Evolutionary conservation across 306 rosid species (phyloP).

Genomic region (Dicorynia guianensis): DNA sequence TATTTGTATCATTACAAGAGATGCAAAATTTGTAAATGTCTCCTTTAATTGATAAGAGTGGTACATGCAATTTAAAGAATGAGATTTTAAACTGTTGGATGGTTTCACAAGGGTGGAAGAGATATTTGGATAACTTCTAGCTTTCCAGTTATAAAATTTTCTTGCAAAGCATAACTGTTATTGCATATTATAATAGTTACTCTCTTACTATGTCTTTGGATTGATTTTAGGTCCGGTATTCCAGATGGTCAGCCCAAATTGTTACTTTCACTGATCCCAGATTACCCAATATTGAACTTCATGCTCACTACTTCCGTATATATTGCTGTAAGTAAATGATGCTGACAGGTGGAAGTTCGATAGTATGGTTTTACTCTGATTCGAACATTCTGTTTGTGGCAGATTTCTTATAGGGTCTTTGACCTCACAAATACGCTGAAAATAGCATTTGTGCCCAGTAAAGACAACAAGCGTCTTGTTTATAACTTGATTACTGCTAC

Average conservation of each 20-base stretch:
- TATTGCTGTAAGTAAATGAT: conserved; percentile 68
- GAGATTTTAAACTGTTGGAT: conserved; percentile 27
- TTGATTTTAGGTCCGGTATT: conserved; percentile 73
- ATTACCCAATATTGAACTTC: conserved; percentile 88
- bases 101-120: conserved; percentile 1
- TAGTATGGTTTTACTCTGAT: conserved; percentile 17
- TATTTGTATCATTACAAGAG: no score
- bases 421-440: conserved; percentile 87
- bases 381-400: conserved; percentile 49
- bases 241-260: conserved; percentile 95
- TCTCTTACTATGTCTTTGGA: neutral
- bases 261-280: conserved; percentile 84
- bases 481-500: conserved; percentile 66
- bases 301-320: conserved; percentile 82
- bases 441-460: conserved; percentile 86
- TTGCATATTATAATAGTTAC: conserved; percentile 27
- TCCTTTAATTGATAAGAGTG: no score
- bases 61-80: neutral
- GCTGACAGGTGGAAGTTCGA: conserved; percentile 12
- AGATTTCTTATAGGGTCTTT: conserved; percentile 86
- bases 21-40: no score
- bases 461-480: conserved; percentile 78
- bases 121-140: conserved; percentile 13
- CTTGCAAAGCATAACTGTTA: neutral
- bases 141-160: conserved; percentile 19